Conservation (phyloP, 768 basidiomycete genomes). For the Russula lepida region DNA sequence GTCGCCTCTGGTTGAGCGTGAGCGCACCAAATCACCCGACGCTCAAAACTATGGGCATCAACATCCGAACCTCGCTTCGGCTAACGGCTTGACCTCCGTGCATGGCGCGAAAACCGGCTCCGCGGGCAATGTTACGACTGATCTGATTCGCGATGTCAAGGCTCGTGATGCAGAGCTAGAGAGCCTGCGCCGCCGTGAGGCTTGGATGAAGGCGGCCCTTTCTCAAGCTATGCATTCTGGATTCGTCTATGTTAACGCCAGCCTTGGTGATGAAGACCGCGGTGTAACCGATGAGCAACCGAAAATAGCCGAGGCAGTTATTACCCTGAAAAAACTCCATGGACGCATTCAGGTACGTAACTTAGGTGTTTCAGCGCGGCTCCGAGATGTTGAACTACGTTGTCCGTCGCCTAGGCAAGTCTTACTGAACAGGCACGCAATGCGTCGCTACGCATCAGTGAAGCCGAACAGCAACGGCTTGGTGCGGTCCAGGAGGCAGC, state of each 20-base stretch:
- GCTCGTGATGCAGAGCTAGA: constrained; percentile 78
- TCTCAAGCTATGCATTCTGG: constrained; percentile 68
- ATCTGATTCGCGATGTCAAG: constrained; percentile 72
- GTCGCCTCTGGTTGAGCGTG: constrained; percentile 46
- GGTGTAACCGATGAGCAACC: constrained; percentile 37
- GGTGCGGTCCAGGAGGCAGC: constrained; percentile 90
- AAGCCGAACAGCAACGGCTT: constrained; percentile 67
- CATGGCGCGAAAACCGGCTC: constrained; percentile 43
- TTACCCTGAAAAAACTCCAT: constrained; percentile 83
- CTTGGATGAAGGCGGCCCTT: constrained; percentile 81
- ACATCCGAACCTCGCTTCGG: constrained; percentile 30
- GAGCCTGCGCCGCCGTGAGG: constrained; percentile 61
- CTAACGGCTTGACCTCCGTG: constrained; percentile 42
- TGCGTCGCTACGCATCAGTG: constrained; percentile 68
- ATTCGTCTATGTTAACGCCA: constrained; percentile 51
- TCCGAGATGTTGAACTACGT: not conserved
- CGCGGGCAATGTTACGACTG: constrained; percentile 61
- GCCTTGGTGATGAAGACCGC: constrained; percentile 37
- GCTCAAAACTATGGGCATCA: constrained; percentile 51
- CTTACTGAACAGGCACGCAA: constrained; percentile 68
- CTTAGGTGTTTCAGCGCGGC: not conserved
- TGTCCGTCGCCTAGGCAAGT: constrained; percentile 40
- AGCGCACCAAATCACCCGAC: constrained; percentile 43
- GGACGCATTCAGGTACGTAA: constrained; percentile 72
- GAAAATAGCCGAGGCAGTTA: constrained; percentile 57